Evolutionary conservation across 805 yeast genomes (phyloP), one percentile per base, ranked within the genome.

Genomic region (Pichia scutulata): DNA sequence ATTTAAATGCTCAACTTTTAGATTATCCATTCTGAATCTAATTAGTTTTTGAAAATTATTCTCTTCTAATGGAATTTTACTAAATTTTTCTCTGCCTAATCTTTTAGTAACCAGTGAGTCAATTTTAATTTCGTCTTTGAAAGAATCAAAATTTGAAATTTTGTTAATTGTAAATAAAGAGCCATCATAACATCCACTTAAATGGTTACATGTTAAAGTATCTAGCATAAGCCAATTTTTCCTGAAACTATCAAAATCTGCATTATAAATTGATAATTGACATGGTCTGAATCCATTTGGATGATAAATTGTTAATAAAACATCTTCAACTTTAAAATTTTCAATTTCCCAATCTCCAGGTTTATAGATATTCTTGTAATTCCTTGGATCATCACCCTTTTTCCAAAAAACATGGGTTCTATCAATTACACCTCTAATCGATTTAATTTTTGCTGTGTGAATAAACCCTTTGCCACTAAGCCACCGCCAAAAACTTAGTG

Each of bases 321-420:
- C 84, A 66, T 93, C 99, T 57, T 86, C 88, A 80, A 92, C 76
- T 50, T 77, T 79, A 64, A 89, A 86, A 50, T 80, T 79, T 47
- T 86, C 90, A 60, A 92, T 80, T 64, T 93, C 97, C 72, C 95
- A 92, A 68, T 93, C 99, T 8, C 97, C 98, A 0, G 90, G 89
- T 49, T 73, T 75, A 52, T 83, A 78, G 41, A 81, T 65, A 61
- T 88, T 85, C 59, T 80, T 80, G 67, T 88, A 89, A 60, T 85
- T 81, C 25, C 88, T 76, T 2, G 98, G 90, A 58, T 84, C 90
- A 61, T 87, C 95, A 44, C 82, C 78, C 4, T 84, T 82, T 50
- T 79, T 80, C 95, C 96, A 89, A 48, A 68, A 69, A 19, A 93
- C 93, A 64, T 86, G 92, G 0, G 95, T 81, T 55, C 99, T 75